Conservation (phyloP, 176 grass and related monocot species). For the Themeda triandra region DNA sequence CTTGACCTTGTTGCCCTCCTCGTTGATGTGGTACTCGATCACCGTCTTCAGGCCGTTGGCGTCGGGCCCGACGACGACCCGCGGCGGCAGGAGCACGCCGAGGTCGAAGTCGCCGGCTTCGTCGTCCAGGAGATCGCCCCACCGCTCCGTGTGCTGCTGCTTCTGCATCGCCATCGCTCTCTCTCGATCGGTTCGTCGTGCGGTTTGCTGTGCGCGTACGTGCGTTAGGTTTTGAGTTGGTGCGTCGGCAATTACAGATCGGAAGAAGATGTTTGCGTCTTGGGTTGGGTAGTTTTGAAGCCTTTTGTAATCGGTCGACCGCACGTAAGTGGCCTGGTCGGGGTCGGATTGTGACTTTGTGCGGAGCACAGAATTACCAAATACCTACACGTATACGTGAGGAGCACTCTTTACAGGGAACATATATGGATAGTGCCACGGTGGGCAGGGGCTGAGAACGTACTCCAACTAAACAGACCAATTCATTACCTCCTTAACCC, state of each 20-base stretch:
- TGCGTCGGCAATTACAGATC: background rate
- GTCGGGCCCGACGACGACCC: slow-evolving; percentile 66
- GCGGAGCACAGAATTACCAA: background rate
- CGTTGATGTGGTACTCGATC: slow-evolving; percentile 73
- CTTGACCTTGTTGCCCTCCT: slow-evolving; percentile 70
- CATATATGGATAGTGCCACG: too few relatives aligned
- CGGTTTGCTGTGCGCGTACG: background rate
- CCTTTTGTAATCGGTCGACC: background rate
- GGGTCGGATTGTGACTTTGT: background rate
- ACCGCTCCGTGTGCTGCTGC: slow-evolving; percentile 37
- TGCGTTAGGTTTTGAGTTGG: background rate
- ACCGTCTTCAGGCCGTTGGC: slow-evolving; percentile 67
- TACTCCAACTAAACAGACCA: too few relatives aligned
- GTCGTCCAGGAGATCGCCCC: slow-evolving; percentile 85
- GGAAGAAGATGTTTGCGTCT: background rate
- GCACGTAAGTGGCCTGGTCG: background rate
- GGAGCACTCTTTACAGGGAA: too few relatives aligned
- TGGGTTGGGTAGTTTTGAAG: background rate
- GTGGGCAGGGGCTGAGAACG: too few relatives aligned
- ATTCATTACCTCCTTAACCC: too few relatives aligned
- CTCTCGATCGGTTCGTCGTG: background rate
- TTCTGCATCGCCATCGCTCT: background rate
- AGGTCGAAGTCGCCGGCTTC: slow-evolving; percentile 70
- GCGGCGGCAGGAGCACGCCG: slow-evolving; percentile 57
- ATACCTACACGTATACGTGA: too few relatives aligned